These are phyloP conservation scores for Nyssa sinensis DNA, from an alignment of 148 eudicot genomes.

Conservation along the genomic window DNA sequence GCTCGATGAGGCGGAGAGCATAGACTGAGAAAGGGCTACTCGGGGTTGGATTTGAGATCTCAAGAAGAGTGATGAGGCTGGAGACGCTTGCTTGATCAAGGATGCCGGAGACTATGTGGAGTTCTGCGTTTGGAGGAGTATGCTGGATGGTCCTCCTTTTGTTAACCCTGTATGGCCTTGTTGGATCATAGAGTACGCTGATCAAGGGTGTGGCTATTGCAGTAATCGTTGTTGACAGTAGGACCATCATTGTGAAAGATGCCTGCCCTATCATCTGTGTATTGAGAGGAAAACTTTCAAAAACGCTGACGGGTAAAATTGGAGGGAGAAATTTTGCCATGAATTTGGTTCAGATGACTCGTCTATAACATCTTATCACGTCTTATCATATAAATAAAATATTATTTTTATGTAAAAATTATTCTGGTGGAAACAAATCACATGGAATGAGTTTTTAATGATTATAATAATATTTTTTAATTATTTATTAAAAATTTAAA, in stretches of 20 bases:
- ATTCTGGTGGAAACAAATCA: too few relatives aligned
- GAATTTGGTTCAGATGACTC: too few relatives aligned
- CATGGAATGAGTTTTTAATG: too few relatives aligned
- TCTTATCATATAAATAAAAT: too few relatives aligned
- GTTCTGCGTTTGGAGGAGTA: conserved; percentile 52
- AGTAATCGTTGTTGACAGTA: conserved; percentile 39
- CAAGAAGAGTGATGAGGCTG: conserved; percentile 52
- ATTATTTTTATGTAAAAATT: too few relatives aligned
- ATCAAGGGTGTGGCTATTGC: conserved; percentile 62
- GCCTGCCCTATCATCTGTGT: conserved; percentile 52
- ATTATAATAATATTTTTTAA: too few relatives aligned
- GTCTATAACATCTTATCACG: too few relatives aligned
- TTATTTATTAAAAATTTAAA: too few relatives aligned
- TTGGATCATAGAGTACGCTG: conserved; percentile 70
- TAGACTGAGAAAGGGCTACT: conserved; percentile 42
- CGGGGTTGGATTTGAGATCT: conserved; percentile 49
- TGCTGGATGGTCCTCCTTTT: conserved; percentile 79
- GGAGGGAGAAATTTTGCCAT: too few relatives aligned
- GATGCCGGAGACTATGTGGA: conserved; percentile 52
- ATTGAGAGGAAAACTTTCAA: neutral
- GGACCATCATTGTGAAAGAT: conserved; percentile 61
- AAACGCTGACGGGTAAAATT: neutral
- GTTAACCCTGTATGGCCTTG: conserved; percentile 81
- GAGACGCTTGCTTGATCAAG: conserved; percentile 56
- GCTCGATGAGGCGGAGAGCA: conserved; percentile 68